Base-by-base conservation (phyloP, 768 basidiomycete species). In the Phylloporus scabripes region DNA sequence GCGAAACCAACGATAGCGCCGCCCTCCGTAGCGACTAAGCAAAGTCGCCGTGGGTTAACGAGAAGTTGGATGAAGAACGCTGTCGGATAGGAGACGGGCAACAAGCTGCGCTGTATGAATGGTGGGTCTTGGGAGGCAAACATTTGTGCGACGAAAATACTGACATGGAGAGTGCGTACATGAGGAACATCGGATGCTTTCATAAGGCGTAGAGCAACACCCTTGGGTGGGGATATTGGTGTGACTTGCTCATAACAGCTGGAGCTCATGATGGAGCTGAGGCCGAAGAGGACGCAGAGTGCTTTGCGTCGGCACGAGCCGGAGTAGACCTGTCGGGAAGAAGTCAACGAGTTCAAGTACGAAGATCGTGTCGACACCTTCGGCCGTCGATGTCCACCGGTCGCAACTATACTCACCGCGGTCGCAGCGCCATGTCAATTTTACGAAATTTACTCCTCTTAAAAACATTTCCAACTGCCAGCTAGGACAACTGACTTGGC, bases 1-100 rank as follows among this genome's bases (percentile, higher is more conserved):
- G 59, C 65, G 36, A 66, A 66, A 14, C 65, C 65, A 3, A 66
- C 9, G 26, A 68, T 43, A 2, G 46, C 26, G 2, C 38, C 51
- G 29, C 37, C 39, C n/a, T 60, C 60, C n/a, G 38, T 50, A 3
- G 67, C 67, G 6, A 66, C 49, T 1, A 68, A 20, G 48, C 65
- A 68, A 21, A 69, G 62, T 14, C 56, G 67, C 36, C 50, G 50
- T 1, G 65, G 52, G 9, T 67, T 60, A 7, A 69, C 45, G 8
- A 69, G 57, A 17, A 66, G 62, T 31, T 66, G 65, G 20, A 69
- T 34, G 41, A 69, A 66, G 46, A 66, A 66, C n/a, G 67, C 47
- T 2, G 48, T 15, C 9, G 65, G 65, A 45, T 66, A 66, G 42
- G 60, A 50, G 42, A 58, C 48, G 10, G 65, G 60, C 8, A 66